Evolutionary conservation across 257 asterid genomes (phyloP).

Genomic region (Haberlea rhodopensis): DNA sequence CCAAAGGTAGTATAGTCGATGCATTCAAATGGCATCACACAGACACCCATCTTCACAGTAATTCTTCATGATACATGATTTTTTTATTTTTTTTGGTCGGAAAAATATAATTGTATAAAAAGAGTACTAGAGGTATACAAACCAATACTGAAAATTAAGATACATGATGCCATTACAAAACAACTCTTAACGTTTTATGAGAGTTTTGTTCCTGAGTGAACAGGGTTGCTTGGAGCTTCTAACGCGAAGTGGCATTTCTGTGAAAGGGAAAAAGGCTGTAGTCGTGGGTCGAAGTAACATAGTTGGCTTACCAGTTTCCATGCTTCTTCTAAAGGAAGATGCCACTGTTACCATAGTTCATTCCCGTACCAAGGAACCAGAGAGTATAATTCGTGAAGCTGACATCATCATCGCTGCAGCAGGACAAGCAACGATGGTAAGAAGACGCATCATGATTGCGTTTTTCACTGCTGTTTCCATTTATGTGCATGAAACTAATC

Average conservation of each 20-base stretch:
- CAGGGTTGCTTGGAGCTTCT: slow-evolving; percentile 96
- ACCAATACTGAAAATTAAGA: too few species aligned
- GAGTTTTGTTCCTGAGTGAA: background rate
- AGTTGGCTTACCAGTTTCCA: slow-evolving; percentile 89
- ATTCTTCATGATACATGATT: too few species aligned
- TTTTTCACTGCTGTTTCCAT: background rate
- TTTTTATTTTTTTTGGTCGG: too few species aligned
- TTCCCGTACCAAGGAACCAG: slow-evolving; percentile 78
- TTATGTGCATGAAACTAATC: background rate
- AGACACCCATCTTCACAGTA: background rate
- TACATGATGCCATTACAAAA: background rate
- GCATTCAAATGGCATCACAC: background rate
- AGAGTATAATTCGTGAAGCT: slow-evolving; percentile 71
- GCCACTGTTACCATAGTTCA: slow-evolving; percentile 91
- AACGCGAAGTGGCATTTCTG: slow-evolving; percentile 58
- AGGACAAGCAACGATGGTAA: slow-evolving; percentile 88
- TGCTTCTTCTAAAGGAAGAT: slow-evolving; percentile 86
- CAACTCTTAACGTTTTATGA: background rate
- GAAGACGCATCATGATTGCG: background rate
- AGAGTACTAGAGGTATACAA: too few species aligned
- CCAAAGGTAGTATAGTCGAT: slow-evolving; percentile 58
- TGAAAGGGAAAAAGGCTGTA: slow-evolving; percentile 86
- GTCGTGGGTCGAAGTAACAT: slow-evolving; percentile 98
- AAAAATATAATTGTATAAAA: too few species aligned
- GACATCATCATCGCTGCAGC: slow-evolving; percentile 96